These are phyloP conservation scores for Marasmius oreades DNA, from an alignment of 1,284 basidiomycete species.

Conservation along the genomic window DNA sequence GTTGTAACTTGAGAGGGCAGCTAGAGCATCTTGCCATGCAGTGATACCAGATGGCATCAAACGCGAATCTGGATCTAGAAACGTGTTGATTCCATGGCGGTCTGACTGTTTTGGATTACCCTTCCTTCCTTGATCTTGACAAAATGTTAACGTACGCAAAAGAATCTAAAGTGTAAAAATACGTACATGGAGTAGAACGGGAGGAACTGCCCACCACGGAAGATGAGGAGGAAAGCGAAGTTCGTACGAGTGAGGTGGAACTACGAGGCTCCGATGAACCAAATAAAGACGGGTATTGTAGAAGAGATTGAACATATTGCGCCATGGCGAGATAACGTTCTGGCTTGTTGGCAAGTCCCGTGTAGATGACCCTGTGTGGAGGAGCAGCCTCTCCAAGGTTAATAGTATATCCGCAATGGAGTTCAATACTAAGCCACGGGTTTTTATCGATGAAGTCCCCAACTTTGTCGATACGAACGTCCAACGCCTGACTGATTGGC, in stretches of 20 bases:
- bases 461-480: background rate
- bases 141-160: too few relatives aligned
- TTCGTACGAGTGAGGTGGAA: background rate
- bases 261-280: background rate
- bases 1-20: background rate
- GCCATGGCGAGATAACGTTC: constrained; percentile 2
- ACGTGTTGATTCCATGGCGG: background rate
- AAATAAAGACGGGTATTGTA: background rate
- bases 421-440: background rate
- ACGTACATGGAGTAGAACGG: background rate
- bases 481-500: background rate
- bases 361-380: constrained; percentile 4
- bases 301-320: background rate
- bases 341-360: background rate
- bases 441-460: background rate
- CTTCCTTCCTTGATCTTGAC: too few relatives aligned
- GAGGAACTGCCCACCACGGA: background rate
- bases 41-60: background rate
- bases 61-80: background rate
- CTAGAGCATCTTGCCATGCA: background rate
- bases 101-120: too few relatives aligned
- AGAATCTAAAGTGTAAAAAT: background rate
- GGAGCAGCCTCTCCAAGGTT: background rate
- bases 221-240: background rate
- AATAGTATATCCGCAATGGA: background rate